phyloP scores from a whole-genome alignment of 1,284 basidiomycete species.

The Papiliotrema fonsecae region DNA sequence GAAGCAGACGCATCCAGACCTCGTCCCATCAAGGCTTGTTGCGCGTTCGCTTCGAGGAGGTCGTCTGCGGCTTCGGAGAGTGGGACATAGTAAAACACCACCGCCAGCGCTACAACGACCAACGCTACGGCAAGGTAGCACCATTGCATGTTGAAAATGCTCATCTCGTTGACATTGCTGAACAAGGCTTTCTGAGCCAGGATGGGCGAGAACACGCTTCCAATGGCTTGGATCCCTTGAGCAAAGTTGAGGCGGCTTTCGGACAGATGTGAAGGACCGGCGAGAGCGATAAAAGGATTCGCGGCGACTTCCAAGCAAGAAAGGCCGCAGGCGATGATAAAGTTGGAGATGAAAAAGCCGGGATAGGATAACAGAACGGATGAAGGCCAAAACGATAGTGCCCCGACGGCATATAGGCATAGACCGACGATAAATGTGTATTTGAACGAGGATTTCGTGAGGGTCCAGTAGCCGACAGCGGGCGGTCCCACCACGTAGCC shows the following conservation, averaged over 20 bases:
- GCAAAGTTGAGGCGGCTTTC: slow-evolving; percentile 45
- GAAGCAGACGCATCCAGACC: slow-evolving; percentile 13
- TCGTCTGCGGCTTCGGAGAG: slow-evolving; percentile 39
- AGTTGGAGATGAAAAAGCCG: slow-evolving; percentile 45
- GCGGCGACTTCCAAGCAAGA: slow-evolving; percentile 42
- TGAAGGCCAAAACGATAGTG: slow-evolving; percentile 47
- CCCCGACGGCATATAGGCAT: slow-evolving; percentile 38
- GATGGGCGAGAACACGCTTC: slow-evolving; percentile 35
- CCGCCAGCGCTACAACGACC: slow-evolving; percentile 41
- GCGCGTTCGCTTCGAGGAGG: slow-evolving; percentile 36
- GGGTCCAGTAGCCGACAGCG: slow-evolving; percentile 33
- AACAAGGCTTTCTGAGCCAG: slow-evolving; percentile 40
- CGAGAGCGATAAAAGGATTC: slow-evolving; percentile 47
- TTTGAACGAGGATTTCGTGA: slow-evolving; percentile 41
- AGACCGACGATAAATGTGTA: slow-evolving; percentile 45
- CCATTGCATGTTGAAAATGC: slow-evolving; percentile 45
- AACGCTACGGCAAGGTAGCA: slow-evolving; percentile 46
- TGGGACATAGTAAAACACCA: slow-evolving; percentile 45
- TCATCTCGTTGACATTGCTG: slow-evolving; percentile 17
- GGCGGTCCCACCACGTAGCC: slow-evolving; percentile 39
- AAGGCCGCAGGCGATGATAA: slow-evolving; percentile 39
- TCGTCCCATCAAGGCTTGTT: slow-evolving; percentile 22
- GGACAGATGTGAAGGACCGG: slow-evolving; percentile 40
- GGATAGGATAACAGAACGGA: slow-evolving; percentile 38
- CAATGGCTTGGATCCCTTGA: slow-evolving; percentile 44